A percentile compares a stretch with the other conserved stretches of the same genome.
Evolutionary conservation across 192 early-diverging fungal species (phyloP).

Genomic region (Thamnidium elegans): DNA sequence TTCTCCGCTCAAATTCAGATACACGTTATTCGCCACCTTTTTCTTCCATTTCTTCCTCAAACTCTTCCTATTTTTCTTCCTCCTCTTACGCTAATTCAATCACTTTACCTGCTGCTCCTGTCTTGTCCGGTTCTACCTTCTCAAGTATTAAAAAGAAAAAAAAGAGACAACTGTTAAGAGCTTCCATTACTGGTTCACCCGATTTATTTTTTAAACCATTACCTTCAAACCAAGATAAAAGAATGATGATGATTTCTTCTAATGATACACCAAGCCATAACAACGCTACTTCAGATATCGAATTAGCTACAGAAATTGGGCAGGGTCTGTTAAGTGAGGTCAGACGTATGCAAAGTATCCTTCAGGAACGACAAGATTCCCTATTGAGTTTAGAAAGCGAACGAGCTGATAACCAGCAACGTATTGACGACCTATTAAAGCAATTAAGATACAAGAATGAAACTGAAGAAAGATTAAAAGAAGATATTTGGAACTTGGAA

Average conservation of each 20-base stretch:
- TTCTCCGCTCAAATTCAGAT: too few relatives aligned
- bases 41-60: conserved; percentile 6
- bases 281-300: conserved; percentile 29
- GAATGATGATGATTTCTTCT: conserved; percentile 8
- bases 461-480: conserved; percentile 30
- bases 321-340: conserved; percentile 36
- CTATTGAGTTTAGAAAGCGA: conserved; percentile 20
- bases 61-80: background rate
- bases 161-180: conserved; percentile 5
- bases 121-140: conserved; percentile 5
- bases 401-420: conserved; percentile 20
- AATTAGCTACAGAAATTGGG: conserved; percentile 37
- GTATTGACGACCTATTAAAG: conserved; percentile 17
- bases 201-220: background rate
- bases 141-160: conserved; percentile 15
- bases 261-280: conserved; percentile 15
- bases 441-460: conserved; percentile 28
- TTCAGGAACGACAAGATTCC: conserved; percentile 34
- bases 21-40: conserved; percentile 1
- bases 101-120: conserved; percentile 9
- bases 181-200: conserved; percentile 7
- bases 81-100: conserved; percentile 7
- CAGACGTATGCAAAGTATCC: conserved; percentile 31
- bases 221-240: background rate
- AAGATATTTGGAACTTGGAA: conserved; percentile 36